Percentiles rank a stretch among this genome's conserved stretches.
Conservation (phyloP, 1,139 yeast genomes). For the Pichia cactophila region DNA sequence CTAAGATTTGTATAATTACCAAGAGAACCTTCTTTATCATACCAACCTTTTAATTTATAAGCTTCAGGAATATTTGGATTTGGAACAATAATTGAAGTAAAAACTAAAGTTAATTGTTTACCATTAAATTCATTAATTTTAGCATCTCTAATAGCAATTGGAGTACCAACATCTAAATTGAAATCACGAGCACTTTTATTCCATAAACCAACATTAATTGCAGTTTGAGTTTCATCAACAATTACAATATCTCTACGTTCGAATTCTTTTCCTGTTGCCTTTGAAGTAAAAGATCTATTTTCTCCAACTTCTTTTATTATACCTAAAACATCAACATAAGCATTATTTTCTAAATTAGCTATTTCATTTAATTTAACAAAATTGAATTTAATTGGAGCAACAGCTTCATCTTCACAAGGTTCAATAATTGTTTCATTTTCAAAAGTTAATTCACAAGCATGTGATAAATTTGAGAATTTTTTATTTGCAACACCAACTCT, state of each 20-base stretch:
- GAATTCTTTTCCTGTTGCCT: conserved; percentile 80
- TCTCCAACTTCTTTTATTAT: conserved; percentile 72
- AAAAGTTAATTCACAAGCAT: conserved; percentile 80
- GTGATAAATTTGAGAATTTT: conserved; percentile 74
- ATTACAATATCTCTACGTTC: conserved; percentile 83
- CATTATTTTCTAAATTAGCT: conserved; percentile 59
- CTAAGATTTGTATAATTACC: conserved; percentile 59
- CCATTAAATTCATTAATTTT: conserved; percentile 88
- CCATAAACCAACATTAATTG: conserved; percentile 84
- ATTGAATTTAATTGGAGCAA: conserved; percentile 74
- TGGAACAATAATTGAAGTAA: conserved; percentile 63
- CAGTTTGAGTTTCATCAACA: conserved; percentile 78
- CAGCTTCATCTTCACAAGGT: conserved; percentile 58
- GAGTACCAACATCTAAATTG: conserved; percentile 65
- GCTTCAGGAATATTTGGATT: conserved; percentile 92
- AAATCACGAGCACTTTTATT: conserved; percentile 79
- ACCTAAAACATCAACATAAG: conserved; percentile 81
- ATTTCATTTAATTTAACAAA: conserved; percentile 66
- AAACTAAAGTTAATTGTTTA: conserved; percentile 72
- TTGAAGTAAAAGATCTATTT: conserved; percentile 78
- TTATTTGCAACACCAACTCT: conserved; percentile 79
- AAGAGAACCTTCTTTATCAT: conserved; percentile 65
- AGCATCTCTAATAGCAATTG: conserved; percentile 88
- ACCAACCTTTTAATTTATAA: conserved; percentile 89
- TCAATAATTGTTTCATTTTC: conserved; percentile 74